Conservation (phyloP, 192 early-diverging fungal genomes). For the Mortierella antarctica region DNA sequence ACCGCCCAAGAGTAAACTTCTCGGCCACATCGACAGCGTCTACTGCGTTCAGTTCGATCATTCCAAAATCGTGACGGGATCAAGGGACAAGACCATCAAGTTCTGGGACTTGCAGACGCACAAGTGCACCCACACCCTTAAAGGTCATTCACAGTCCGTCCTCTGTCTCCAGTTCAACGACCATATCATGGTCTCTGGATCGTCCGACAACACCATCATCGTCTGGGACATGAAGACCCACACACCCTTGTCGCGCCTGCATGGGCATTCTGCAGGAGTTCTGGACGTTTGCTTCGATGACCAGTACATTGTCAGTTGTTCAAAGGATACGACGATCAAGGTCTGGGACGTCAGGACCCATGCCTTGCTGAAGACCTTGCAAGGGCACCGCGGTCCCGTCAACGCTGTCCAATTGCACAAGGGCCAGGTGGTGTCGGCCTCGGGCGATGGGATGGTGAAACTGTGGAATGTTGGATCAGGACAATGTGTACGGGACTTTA, state of each 20-base stretch:
- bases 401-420: conserved; percentile 89
- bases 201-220: conserved; percentile 85
- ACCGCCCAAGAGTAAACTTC: conserved; percentile 64
- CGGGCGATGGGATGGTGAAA: conserved; percentile 84
- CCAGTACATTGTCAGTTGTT: conserved; percentile 82
- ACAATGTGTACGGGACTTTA: conserved; percentile 76
- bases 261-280: conserved; percentile 85
- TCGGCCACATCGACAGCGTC: conserved; percentile 87
- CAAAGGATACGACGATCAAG: conserved; percentile 92
- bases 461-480: conserved; percentile 83
- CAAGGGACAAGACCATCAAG: conserved; percentile 79
- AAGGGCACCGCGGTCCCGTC: conserved; percentile 92
- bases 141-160: conserved; percentile 75
- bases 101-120: conserved; percentile 83
- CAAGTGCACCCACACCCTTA: conserved; percentile 66
- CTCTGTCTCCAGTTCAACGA: conserved; percentile 87
- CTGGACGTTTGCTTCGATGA: conserved; percentile 89
- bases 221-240: conserved; percentile 81
- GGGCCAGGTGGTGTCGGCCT: conserved; percentile 81
- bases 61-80: conserved; percentile 79
- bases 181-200: conserved; percentile 81
- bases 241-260: conserved; percentile 59
- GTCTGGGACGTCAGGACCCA: conserved; percentile 84
- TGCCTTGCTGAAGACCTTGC: conserved; percentile 68
- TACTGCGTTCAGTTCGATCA: conserved; percentile 92